These are phyloP conservation scores for Pistacia atlantica DNA, from an alignment of 345 rosid species.

Conservation along the genomic window DNA sequence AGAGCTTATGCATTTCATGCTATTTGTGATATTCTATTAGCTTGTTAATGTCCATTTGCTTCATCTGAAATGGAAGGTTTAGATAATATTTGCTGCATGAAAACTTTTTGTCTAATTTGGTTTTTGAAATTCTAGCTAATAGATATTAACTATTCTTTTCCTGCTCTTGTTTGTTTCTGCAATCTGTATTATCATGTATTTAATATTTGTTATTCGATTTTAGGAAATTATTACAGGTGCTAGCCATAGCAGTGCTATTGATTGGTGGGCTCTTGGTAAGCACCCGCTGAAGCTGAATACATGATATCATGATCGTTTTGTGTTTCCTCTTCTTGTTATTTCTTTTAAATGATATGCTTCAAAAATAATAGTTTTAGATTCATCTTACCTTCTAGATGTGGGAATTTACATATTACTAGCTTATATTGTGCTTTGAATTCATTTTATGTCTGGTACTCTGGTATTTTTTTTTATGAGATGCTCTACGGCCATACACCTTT, in stretches of 20 bases:
- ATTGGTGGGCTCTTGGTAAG: constrained; percentile 99
- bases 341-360: background rate
- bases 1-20: constrained; percentile 9
- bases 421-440: background rate
- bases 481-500: constrained; percentile 97
- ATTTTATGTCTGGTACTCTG: constrained; percentile 39
- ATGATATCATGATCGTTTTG: background rate
- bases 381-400: background rate
- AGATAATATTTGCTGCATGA: background rate
- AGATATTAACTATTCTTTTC: no score
- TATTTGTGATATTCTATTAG: background rate
- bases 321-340: background rate
- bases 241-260: constrained; percentile 89
- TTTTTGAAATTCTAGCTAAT: background rate
- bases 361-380: background rate
- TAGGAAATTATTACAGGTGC: constrained; percentile 95
- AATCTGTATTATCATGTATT: no score
- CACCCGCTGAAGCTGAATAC: background rate
- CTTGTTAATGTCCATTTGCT: background rate
- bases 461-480: constrained; percentile 89
- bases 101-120: background rate
- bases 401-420: no score
- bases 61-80: background rate
- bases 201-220: constrained; percentile 12
- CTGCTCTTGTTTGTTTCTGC: no score